A percentile compares a stretch with the other conserved stretches of the same genome.
Evolutionary conservation across 192 early-diverging fungal species (phyloP).

Genomic region (Gryganskiella cystojenkinii): DNA sequence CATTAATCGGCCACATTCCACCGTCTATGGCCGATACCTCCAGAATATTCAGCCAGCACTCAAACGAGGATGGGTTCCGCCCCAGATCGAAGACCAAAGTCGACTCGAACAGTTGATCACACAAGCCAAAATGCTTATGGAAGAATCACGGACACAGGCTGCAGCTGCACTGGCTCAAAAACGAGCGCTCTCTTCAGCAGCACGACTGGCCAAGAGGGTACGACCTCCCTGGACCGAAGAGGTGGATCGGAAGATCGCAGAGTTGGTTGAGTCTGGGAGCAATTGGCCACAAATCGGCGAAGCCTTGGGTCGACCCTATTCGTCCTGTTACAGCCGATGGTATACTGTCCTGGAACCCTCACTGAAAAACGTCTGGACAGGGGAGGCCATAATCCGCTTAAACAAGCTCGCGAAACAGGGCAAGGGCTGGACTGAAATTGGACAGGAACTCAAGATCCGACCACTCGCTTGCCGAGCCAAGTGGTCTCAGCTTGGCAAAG

Average conservation of each 20-base stretch:
- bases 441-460: slow-evolving; percentile 20
- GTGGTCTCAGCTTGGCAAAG: slow-evolving; percentile 7
- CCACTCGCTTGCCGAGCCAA: slow-evolving; percentile 16
- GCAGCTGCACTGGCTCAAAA: not conserved
- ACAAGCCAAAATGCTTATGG: not conserved
- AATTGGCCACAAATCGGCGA: slow-evolving; percentile 22
- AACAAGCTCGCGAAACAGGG: slow-evolving; percentile 17
- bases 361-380: slow-evolving; percentile 12
- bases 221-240: slow-evolving; percentile 3
- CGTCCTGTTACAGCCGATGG: slow-evolving; percentile 37
- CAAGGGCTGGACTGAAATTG: slow-evolving; percentile 20
- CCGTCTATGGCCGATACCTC: slow-evolving; percentile 12
- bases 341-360: slow-evolving; percentile 20
- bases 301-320: slow-evolving; percentile 22
- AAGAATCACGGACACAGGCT: not conserved
- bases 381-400: slow-evolving; percentile 1
- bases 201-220: not conserved
- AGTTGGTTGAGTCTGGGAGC: slow-evolving; percentile 5
- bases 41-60: slow-evolving; percentile 9
- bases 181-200: not conserved
- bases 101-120: not conserved
- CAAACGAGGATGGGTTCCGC: slow-evolving; percentile 9
- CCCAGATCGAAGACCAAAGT: slow-evolving; percentile 10
- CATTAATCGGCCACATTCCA: slow-evolving; percentile 18
- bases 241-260: slow-evolving; percentile 17